These are phyloP conservation scores for Tillandsia fasciculata DNA, from an alignment of 176 grass and related monocot species.

Conservation along the genomic window DNA sequence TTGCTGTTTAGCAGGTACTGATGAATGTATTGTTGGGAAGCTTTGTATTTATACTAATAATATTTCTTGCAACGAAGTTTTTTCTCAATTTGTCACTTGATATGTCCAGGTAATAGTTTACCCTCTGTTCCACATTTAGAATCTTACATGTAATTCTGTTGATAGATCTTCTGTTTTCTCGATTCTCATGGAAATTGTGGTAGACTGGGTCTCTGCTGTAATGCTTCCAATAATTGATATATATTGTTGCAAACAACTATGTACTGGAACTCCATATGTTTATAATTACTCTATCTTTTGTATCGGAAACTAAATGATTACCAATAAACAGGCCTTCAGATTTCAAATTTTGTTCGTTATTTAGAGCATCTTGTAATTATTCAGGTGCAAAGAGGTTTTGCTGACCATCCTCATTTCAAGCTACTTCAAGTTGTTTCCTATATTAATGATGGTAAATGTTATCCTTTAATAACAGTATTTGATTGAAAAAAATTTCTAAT, in stretches of 20 bases:
- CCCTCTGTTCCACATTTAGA: slow-evolving; percentile 7
- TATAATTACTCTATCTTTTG: too few species aligned
- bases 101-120: slow-evolving; percentile 38
- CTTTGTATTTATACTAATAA: slow-evolving; percentile 49
- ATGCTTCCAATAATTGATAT: not conserved
- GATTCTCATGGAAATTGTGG: not conserved
- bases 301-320: too few species aligned
- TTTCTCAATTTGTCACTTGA: slow-evolving; percentile 49
- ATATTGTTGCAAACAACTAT: not conserved
- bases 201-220: not conserved
- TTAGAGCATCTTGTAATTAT: slow-evolving; percentile 20
- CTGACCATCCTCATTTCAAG: slow-evolving; percentile 72
- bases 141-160: slow-evolving; percentile 1
- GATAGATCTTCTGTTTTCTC: not conserved
- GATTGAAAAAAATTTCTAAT: slow-evolving; percentile 9
- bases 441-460: slow-evolving; percentile 66
- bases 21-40: slow-evolving; percentile 46
- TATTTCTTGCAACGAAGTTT: slow-evolving; percentile 45
- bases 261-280: too few species aligned
- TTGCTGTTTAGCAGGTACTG: slow-evolving; percentile 42
- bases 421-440: slow-evolving; percentile 83
- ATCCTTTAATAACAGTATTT: not conserved
- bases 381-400: slow-evolving; percentile 59
- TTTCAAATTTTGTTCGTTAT: too few species aligned
- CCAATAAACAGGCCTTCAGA: too few species aligned